Conservation (phyloP, 306 rosid species). For the Citrullus amarus region DNA sequence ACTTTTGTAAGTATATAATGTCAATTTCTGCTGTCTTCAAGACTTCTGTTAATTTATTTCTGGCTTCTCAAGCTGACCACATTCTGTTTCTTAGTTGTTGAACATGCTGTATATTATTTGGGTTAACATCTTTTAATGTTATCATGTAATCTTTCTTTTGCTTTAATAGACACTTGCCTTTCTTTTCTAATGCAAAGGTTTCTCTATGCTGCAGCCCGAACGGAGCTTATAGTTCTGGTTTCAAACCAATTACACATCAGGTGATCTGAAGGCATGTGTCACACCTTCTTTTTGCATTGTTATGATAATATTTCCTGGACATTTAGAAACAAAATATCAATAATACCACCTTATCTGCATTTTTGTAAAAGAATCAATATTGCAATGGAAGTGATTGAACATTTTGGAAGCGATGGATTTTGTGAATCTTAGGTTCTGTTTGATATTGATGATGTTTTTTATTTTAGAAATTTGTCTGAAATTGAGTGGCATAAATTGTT, state of each 20-base stretch:
- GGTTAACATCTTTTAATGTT: neutral
- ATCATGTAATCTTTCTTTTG: neutral
- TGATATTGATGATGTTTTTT: neutral
- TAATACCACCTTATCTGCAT: neutral
- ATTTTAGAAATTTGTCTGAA: no score
- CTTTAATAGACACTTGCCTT: neutral
- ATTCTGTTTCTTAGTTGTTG: neutral
- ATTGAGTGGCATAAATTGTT: no score
- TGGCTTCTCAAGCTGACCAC: neutral
- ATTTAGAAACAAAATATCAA: neutral
- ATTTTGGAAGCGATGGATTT: neutral
- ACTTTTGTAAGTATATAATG: neutral
- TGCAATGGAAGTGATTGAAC: neutral
- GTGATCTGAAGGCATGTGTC: conserved; percentile 58
- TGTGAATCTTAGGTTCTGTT: neutral
- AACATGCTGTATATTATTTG: neutral
- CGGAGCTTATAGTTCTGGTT: conserved; percentile 96
- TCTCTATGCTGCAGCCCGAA: conserved; percentile 55
- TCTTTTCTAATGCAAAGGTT: neutral
- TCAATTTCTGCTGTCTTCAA: neutral
- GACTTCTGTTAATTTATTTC: neutral
- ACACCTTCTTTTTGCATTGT: conserved; percentile 7
- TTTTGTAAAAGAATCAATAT: neutral
- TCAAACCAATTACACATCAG: conserved; percentile 97
- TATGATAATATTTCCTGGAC: neutral